These are phyloP conservation scores for Boletus sp. DNA, from an alignment of 1,284 basidiomycete genomes.

Conservation along the genomic window DNA sequence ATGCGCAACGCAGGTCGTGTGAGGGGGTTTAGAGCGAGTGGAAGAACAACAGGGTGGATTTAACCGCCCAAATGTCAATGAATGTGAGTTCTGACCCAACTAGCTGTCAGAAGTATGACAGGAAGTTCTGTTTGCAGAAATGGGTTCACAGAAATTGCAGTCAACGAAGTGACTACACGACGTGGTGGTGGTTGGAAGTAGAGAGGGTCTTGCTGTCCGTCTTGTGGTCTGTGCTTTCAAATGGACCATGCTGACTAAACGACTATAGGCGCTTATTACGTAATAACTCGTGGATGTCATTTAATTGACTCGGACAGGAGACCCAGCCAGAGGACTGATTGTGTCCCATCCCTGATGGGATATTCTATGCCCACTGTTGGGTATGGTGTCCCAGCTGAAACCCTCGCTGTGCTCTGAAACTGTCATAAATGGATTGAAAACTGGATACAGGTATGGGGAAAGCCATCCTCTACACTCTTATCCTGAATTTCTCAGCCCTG, in stretches of 20 bases:
- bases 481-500: slow-evolving; percentile 11
- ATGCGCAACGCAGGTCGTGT: slow-evolving; percentile 14
- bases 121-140: slow-evolving; percentile 10
- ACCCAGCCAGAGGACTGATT: too few relatives aligned
- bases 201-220: not conserved
- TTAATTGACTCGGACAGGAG: too few relatives aligned
- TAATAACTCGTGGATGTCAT: too few relatives aligned
- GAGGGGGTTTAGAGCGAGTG: slow-evolving; percentile 28
- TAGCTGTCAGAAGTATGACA: slow-evolving; percentile 25
- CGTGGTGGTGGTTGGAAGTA: slow-evolving; percentile 30
- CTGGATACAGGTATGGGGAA: slow-evolving; percentile 32
- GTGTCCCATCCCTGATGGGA: too few relatives aligned
- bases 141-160: slow-evolving; percentile 7
- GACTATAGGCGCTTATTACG: too few relatives aligned
- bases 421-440: slow-evolving; percentile 28
- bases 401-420: slow-evolving; percentile 16
- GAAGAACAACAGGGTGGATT: slow-evolving; percentile 15
- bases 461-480: not conserved
- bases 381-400: slow-evolving; percentile 28
- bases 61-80: slow-evolving; percentile 27
- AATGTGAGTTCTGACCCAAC: slow-evolving; percentile 25
- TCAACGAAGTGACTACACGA: slow-evolving; percentile 10
- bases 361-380: slow-evolving; percentile 34
- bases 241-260: too few relatives aligned
- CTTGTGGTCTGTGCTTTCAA: too few relatives aligned